phyloP scores from a whole-genome alignment of 352 stramenopile genomes.

The Phytophthora foliorum region DNA sequence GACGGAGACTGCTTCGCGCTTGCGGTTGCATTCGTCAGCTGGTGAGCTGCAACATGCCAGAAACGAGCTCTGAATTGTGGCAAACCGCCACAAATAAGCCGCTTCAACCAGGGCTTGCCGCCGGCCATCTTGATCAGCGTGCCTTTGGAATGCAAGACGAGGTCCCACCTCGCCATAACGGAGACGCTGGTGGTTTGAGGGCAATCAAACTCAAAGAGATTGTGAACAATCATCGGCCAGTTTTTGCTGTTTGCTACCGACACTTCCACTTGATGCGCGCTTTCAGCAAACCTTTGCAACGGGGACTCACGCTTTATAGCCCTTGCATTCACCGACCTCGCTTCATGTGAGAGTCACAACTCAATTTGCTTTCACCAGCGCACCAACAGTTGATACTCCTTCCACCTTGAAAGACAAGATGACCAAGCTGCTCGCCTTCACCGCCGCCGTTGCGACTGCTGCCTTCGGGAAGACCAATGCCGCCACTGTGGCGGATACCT shows the following conservation, averaged over 20 bases:
- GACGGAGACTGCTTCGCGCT: slow-evolving; percentile 16
- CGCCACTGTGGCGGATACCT: slow-evolving; percentile 37
- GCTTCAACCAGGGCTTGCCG: slow-evolving; percentile 4
- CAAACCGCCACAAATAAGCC: slow-evolving; percentile 23
- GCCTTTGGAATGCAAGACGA: not conserved
- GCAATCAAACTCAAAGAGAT: slow-evolving; percentile 17
- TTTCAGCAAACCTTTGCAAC: slow-evolving; percentile 25
- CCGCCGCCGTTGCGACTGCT: slow-evolving; percentile 25
- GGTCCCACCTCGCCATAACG: slow-evolving; percentile 21
- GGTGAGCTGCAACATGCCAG: slow-evolving; percentile 8
- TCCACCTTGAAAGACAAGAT: slow-evolving; percentile 36
- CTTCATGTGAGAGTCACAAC: slow-evolving; percentile 20
- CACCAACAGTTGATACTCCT: slow-evolving; percentile 18
- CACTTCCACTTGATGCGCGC: slow-evolving; percentile 4
- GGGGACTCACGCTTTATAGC: slow-evolving; percentile 15
- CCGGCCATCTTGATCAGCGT: slow-evolving; percentile 31
- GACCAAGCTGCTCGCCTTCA: slow-evolving; percentile 51
- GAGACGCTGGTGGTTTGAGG: slow-evolving; percentile 1
- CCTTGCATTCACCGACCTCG: not conserved
- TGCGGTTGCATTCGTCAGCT: slow-evolving; percentile 13
- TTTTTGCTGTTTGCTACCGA: slow-evolving; percentile 28
- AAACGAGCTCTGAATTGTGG: slow-evolving; percentile 13
- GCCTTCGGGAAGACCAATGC: slow-evolving; percentile 24
- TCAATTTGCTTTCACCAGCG: slow-evolving; percentile 37
- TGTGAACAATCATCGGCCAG: slow-evolving; percentile 17